Conservation (phyloP, 31 red algal species). For the Odonthalia washingtoniensis region DNA sequence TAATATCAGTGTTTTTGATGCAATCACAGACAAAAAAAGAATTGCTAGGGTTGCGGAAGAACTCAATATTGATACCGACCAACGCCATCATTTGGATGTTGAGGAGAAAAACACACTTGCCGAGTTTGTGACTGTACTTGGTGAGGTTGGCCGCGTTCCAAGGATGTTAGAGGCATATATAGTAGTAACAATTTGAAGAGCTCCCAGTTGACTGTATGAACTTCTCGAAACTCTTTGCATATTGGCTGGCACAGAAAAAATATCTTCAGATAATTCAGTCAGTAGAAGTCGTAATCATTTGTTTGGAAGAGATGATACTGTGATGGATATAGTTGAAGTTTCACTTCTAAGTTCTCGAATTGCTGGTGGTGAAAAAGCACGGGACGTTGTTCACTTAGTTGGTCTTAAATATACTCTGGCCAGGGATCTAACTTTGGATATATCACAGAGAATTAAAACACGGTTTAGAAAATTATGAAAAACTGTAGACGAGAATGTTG, state of each 20-base stretch:
- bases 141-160: constrained; percentile 3
- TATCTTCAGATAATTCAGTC: neutral
- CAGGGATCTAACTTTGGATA: neutral
- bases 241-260: neutral
- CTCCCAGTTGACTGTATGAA: neutral
- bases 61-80: neutral
- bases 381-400: neutral
- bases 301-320: neutral
- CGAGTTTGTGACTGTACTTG: constrained; percentile 7
- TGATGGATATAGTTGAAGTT: neutral
- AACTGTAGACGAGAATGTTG: too few species aligned
- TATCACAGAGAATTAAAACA: neutral
- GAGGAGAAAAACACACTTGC: constrained; percentile 13
- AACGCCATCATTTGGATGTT: neutral
- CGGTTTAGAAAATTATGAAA: neutral
- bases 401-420: neutral
- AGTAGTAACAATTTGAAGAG: neutral
- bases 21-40: constrained; percentile 14
- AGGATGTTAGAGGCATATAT: neutral
- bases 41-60: neutral
- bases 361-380: neutral
- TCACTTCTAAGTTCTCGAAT: neutral
- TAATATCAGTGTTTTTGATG: constrained; percentile 11
- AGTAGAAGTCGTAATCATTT: neutral
- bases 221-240: neutral